Evolutionary conservation across 1,284 basidiomycete genomes (phyloP).

Genomic region (Megacollybia platyphylla): DNA sequence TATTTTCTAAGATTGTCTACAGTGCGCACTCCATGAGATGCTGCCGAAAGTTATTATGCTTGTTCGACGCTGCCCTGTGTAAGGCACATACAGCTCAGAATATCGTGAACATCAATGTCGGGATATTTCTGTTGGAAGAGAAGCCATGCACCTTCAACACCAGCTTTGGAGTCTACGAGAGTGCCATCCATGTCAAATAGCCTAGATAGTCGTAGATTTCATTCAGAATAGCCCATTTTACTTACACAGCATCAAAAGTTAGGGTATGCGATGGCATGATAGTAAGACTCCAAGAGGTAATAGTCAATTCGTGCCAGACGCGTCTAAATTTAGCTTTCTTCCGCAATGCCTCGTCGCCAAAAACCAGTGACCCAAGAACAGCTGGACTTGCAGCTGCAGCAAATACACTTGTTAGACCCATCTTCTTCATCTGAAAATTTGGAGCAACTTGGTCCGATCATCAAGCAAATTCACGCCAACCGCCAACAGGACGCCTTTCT

Average conservation of each 20-base stretch:
- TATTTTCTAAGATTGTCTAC: slow-evolving; percentile 64
- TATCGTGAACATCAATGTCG: slow-evolving; percentile 43
- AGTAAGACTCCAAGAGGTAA: not conserved
- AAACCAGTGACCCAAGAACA: slow-evolving; percentile 66
- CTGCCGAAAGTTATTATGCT: slow-evolving; percentile 21
- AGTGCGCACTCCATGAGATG: slow-evolving; percentile 71
- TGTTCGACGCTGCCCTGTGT: slow-evolving; percentile 3
- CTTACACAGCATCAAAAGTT: slow-evolving; percentile 41
- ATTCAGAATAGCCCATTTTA: slow-evolving; percentile 4
- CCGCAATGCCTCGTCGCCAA: slow-evolving; percentile 39
- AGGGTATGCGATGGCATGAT: slow-evolving; percentile 22
- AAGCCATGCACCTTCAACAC: slow-evolving; percentile 67
- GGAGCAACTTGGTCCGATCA: slow-evolving; percentile 85
- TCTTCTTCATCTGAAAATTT: slow-evolving; percentile 84
- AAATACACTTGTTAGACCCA: slow-evolving; percentile 77
- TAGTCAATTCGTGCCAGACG: slow-evolving; percentile 29
- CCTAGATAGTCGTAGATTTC: slow-evolving; percentile 17
- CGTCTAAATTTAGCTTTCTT: slow-evolving; percentile 16
- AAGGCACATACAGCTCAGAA: slow-evolving; percentile 41
- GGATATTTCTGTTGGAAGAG: slow-evolving; percentile 52
- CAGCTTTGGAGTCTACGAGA: slow-evolving; percentile 60
- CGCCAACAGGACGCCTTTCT: slow-evolving; percentile 89
- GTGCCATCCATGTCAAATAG: slow-evolving; percentile 77
- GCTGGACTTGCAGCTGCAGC: slow-evolving; percentile 76
- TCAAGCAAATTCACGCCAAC: slow-evolving; percentile 86